Evolutionary conservation across 108 stramenopile genomes (phyloP), one percentile per base, ranked within the genome.

Genomic region (Fragilaria crotonensis): DNA sequence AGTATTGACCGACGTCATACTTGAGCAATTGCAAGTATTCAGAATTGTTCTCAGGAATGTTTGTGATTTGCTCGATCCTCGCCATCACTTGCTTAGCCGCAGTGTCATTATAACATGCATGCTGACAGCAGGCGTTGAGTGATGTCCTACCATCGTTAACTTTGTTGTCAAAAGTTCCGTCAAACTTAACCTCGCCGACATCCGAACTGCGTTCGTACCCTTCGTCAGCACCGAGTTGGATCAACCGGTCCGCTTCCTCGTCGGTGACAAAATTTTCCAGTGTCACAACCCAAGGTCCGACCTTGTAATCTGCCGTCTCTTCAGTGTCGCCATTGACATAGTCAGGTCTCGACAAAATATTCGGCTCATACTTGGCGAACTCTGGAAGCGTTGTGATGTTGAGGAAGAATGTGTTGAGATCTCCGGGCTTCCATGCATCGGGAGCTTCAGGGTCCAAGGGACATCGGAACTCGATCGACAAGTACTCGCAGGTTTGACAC

Each of bases 251-350:
- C 9, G 81, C 78, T 63, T 97, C 96, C 33, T 77, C 79, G 44
- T 77, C 72, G 14, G 63, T 67, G n/a, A 95, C 29, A 57, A 95
- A 84, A 64, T 90, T 72, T 20, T 95, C 92, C 29, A 97, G 72
- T 0, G 71, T 78, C 25, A 94, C 71, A n/a, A 97, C 70, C 88
- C 89, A 95, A 5, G 94, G 92, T 18, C 87, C 89, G 59, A 76
- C 48, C 2, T 31, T 4, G 20, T 64, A 63, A 20, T 44, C 63
- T 9, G 75, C 67, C n/a, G 65, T 69, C 2, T 48, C 23, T 19
- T 62, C 63, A 21, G 62, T 74, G 31, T 73, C 72, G 11, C 48
- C 49, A 41, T 41, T 54, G 20, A 36, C 9, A 33, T 60, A 58
- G 14, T 59, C 63, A 0, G 84, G 83, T 18, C 80, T 65, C 0